A percentile compares a stretch with the other conserved stretches of the same genome.
Evolutionary conservation across 1,284 basidiomycete species (phyloP).

Genomic region (Ustilago bromivora): DNA sequence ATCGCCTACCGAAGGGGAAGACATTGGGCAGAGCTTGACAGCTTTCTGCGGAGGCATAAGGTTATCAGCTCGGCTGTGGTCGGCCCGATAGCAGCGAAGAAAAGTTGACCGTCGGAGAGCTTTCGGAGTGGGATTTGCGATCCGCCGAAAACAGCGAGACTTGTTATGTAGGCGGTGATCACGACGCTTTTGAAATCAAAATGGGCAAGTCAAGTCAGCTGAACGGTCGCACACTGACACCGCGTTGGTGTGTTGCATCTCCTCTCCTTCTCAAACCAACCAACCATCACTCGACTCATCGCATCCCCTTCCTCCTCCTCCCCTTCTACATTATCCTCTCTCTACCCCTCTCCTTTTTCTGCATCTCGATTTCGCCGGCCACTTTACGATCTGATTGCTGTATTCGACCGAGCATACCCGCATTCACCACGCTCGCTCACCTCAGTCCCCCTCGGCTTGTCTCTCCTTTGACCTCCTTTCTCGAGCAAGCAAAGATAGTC

Average conservation of each 20-base stretch:
- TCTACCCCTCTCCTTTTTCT: not conserved
- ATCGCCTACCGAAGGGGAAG: not conserved
- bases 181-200: not conserved
- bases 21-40: slow-evolving; percentile 19
- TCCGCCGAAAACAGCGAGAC: slow-evolving; percentile 24
- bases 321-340: not conserved
- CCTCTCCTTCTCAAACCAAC: not conserved
- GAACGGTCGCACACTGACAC: not conserved
- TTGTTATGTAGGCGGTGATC: too few species aligned
- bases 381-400: not conserved
- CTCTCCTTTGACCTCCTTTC: slow-evolving; percentile 6
- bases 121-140: not conserved
- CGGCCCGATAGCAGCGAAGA: slow-evolving; percentile 10
- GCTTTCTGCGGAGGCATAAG: slow-evolving; percentile 4
- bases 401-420: slow-evolving; percentile 1
- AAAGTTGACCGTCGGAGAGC: slow-evolving; percentile 10
- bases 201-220: not conserved
- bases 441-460: slow-evolving; percentile 32
- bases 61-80: slow-evolving; percentile 10
- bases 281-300: not conserved
- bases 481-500: not conserved
- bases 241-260: not conserved
- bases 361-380: slow-evolving; percentile 1
- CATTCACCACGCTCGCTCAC: not conserved
- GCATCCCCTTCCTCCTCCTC: not conserved